Base-by-base conservation (phyloP, 2,329 filamentous ascomycete species). In the Dothideomycetidae sp. region DNA sequence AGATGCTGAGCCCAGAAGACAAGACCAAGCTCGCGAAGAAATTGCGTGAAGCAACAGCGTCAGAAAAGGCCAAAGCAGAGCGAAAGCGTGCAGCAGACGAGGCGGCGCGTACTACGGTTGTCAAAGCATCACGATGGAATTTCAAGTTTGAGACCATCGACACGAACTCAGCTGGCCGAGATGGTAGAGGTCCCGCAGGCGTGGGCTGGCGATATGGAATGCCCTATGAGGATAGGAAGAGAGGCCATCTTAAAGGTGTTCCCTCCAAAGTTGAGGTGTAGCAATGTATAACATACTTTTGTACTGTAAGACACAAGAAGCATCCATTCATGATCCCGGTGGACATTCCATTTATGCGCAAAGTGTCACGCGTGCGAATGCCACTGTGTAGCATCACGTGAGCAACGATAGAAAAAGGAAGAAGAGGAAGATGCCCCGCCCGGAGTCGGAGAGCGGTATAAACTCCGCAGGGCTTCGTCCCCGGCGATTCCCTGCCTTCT, bases 181-280 rank as follows among this genome's bases (percentile, higher is more conserved):
- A 73, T 49, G 73, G 72, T 7, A 63, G 71, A 47, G 63, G 63
- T 19, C 53, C 58, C 14, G 55, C 54, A 41, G 72, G 70, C 17
- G 67, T 70, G 13, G 74, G 73, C 10, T 66, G 63, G 47, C 61
- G 73, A 45, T 78, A 78, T 50, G 73, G 74, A 48, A 63, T 75
- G 41, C 73, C 74, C 33, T 67, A 67, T 47, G 59, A 73, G 49
- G 73, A 77, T 44, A 60, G 74, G 42, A 76, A 76, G 64, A 70
- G 68, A 56, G 73, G 73, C 15, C 58, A 65, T 44, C 60, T 75
- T 48, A 78, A 78, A 63, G 36, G 31, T 28, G 17, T 38, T 10
- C 36, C 36, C 13, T 10, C 19, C 15, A 19, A 38, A 30, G 29
- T 38, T 9, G 11, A 26, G n/a, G 21, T 26, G 21, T 26, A 26